Evolutionary conservation across 768 basidiomycete genomes (phyloP).

Genomic region (Suillus subalutaceus): DNA sequence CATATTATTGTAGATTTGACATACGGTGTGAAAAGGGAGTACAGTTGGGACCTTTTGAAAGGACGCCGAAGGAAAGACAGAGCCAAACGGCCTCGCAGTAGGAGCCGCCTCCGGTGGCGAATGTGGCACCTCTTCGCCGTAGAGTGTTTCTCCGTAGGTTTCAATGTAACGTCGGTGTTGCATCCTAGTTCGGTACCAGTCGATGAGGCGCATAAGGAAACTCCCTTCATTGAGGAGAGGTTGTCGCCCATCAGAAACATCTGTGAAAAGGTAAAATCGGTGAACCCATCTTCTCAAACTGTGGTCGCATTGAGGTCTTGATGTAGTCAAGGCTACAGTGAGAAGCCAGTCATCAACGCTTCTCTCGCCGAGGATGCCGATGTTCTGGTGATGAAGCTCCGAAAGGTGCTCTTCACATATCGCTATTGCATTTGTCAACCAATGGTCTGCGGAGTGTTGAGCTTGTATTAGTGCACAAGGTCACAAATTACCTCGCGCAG

Average conservation of each 20-base stretch:
- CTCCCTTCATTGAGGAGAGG: conserved; percentile 40
- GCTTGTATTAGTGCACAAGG: conserved; percentile 19
- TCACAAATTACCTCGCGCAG: conserved; percentile 37
- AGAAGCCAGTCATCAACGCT: conserved; percentile 41
- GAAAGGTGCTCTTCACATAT: conserved; percentile 42
- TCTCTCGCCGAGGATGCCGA: conserved; percentile 30
- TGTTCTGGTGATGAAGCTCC: conserved; percentile 32
- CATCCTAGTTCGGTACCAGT: conserved; percentile 43
- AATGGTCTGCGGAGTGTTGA: conserved; percentile 26
- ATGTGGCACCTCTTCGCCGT: conserved; percentile 17
- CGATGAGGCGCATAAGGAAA: conserved; percentile 47
- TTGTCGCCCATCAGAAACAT: conserved; percentile 21
- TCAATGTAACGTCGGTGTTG: conserved; percentile 48
- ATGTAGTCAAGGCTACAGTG: conserved; percentile 32
- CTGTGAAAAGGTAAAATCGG: conserved; percentile 33
- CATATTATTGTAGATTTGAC: conserved; percentile 14
- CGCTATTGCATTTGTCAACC: conserved; percentile 41
- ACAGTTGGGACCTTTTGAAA: conserved; percentile 42
- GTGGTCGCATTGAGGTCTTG: conserved; percentile 24
- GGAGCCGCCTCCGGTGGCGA: conserved; percentile 13
- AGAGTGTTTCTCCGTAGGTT: conserved; percentile 34
- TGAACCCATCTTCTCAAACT: conserved; percentile 36
- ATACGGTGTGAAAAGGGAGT: conserved; percentile 52
- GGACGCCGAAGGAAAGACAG: conserved; percentile 27
- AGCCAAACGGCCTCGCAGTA: conserved; percentile 20